Evolutionary conservation across 345 rosid species (phyloP).

Genomic region (Murraya koenigii): DNA sequence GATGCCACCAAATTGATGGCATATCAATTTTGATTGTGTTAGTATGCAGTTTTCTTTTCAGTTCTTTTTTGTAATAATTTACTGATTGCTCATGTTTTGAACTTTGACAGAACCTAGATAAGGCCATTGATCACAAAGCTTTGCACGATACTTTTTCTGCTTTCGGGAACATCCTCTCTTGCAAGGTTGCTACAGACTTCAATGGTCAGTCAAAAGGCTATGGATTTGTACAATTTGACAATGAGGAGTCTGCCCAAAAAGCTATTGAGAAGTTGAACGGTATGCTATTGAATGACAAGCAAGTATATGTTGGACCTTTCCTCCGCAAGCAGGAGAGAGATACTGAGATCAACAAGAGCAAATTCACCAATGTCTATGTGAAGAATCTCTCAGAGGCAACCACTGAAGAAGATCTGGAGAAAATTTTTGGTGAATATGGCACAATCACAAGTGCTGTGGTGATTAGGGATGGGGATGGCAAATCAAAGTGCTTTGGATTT

Average conservation of each 20-base stretch:
- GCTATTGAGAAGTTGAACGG: slow-evolving; percentile 84
- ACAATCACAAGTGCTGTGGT: slow-evolving; percentile 77
- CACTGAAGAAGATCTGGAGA: slow-evolving; percentile 74
- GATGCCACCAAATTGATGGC: neutral
- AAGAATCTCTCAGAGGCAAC: slow-evolving; percentile 77
- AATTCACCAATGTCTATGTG: slow-evolving; percentile 85
- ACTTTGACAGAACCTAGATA: slow-evolving; percentile 72
- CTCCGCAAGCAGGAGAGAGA: slow-evolving; percentile 95
- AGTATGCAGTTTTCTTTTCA: neutral
- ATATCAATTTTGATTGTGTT: neutral
- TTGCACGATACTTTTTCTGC: slow-evolving; percentile 78
- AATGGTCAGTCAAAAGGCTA: slow-evolving; percentile 91
- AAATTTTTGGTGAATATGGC: slow-evolving; percentile 73
- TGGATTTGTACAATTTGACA: slow-evolving; percentile 91
- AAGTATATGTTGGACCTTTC: slow-evolving; percentile 93
- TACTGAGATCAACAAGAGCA: slow-evolving; percentile 34
- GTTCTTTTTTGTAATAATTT: neutral
- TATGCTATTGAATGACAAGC: slow-evolving; percentile 93
- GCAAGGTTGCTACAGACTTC: slow-evolving; percentile 87
- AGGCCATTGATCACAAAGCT: slow-evolving; percentile 85
- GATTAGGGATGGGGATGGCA: slow-evolving; percentile 82
- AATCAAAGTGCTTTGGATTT: slow-evolving; percentile 89
- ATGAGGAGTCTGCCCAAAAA: slow-evolving; percentile 70
- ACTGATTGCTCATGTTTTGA: neutral
- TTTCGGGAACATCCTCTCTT: slow-evolving; percentile 83